phyloP scores from a whole-genome alignment of 805 yeast species.

The Yamadazyma sp. region DNA sequence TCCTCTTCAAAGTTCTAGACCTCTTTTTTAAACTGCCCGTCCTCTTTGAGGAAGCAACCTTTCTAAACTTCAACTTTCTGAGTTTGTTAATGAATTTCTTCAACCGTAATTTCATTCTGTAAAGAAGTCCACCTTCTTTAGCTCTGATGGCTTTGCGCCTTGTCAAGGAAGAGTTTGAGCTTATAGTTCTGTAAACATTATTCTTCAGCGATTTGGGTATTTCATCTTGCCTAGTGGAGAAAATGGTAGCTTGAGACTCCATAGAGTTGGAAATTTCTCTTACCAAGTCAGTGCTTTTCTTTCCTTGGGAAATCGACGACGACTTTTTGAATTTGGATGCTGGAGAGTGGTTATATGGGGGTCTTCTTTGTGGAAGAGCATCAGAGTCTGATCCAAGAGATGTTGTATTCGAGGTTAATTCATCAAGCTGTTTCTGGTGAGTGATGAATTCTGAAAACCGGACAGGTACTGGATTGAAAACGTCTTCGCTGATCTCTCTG shows the following conservation, averaged over 20 bases:
- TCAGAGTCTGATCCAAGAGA: conserved; percentile 14
- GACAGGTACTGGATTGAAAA: conserved; percentile 38
- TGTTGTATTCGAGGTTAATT: conserved; percentile 11
- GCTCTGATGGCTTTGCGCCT: conserved; percentile 35
- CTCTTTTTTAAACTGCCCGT: conserved; percentile 15
- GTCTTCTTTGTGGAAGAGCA: neutral
- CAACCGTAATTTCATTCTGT: conserved; percentile 31
- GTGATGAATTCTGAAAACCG: conserved; percentile 41
- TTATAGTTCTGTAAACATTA: conserved; percentile 2
- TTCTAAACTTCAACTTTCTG: conserved; percentile 22
- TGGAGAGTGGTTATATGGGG: neutral
- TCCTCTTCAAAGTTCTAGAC: conserved; percentile 17
- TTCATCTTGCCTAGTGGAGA: conserved; percentile 35
- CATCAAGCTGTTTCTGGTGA: conserved; percentile 24
- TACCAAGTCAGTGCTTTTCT: conserved; percentile 2
- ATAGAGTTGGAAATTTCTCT: conserved; percentile 32
- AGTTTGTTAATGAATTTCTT: conserved; percentile 24
- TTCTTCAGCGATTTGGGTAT: conserved; percentile 1
- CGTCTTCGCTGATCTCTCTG: conserved; percentile 6
- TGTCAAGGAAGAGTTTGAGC: conserved; percentile 17
- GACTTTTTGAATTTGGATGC: conserved; percentile 4
- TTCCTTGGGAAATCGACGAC: conserved; percentile 4
- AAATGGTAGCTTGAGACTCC: conserved; percentile 47
- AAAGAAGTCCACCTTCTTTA: conserved; percentile 33
- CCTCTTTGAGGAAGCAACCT: conserved; percentile 25